Percentiles rank a stretch among this genome's conserved stretches.
Evolutionary conservation across 208 protist species (phyloP).

Genomic region (Phytomonas francai): DNA sequence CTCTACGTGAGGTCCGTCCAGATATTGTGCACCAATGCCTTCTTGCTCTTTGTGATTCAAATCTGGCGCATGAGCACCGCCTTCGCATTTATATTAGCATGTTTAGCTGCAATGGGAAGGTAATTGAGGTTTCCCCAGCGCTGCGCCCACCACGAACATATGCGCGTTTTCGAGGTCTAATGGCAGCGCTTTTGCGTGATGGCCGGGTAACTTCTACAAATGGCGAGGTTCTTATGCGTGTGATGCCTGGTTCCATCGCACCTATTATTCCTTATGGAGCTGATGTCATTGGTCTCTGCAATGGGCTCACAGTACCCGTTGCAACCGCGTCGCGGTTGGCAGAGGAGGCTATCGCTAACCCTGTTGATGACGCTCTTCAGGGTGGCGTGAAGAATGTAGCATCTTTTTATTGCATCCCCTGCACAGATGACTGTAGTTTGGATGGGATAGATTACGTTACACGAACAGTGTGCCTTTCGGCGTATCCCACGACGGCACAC

Average conservation of each 20-base stretch:
- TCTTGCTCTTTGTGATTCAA: conserved; percentile 86
- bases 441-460: conserved; percentile 80
- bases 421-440: conserved; percentile 70
- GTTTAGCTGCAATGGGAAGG: conserved; percentile 52
- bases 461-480: conserved; percentile 53
- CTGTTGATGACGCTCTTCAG: conserved; percentile 66
- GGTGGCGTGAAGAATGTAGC: conserved; percentile 76
- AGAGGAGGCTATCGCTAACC: conserved; percentile 17
- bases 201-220: conserved; percentile 58
- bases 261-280: conserved; percentile 79
- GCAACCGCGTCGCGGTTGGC: conserved; percentile 35
- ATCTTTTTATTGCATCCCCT: conserved; percentile 77
- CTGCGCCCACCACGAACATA: conserved; percentile 85
- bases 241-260: conserved; percentile 74
- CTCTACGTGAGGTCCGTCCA: conserved; percentile 65
- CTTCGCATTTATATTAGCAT: conserved; percentile 83
- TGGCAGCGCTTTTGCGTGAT: conserved; percentile 69
- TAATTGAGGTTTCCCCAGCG: conserved; percentile 80
- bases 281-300: conserved; percentile 63
- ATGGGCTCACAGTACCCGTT: conserved; percentile 46
- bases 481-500: conserved; percentile 68
- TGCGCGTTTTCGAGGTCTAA: conserved; percentile 78
- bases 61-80: conserved; percentile 56
- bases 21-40: conserved; percentile 91
- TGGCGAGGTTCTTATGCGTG: conserved; percentile 62